These are phyloP conservation scores for Tricholoma bakamatsutake DNA, from an alignment of 768 basidiomycete genomes.

Conservation along the genomic window DNA sequence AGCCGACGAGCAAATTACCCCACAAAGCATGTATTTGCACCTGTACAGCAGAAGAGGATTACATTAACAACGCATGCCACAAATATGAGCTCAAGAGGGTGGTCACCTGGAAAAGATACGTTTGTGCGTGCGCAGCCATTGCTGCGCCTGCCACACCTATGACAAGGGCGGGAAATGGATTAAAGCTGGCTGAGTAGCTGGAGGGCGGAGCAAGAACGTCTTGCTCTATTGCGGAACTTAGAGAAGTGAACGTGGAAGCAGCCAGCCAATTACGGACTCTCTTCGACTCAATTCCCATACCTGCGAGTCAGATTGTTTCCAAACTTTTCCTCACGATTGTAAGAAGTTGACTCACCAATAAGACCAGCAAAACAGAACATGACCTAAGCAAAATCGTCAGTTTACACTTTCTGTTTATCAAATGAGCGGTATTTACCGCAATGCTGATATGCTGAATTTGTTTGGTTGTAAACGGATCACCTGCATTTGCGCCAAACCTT, in stretches of 20 bases:
- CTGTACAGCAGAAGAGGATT: conserved; percentile 23
- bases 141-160: conserved; percentile 92
- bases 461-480: conserved; percentile 84
- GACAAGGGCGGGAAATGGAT: conserved; percentile 89
- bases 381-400: conserved; percentile 33
- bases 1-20: conserved; percentile 81
- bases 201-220: conserved; percentile 59
- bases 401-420: neutral
- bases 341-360: conserved; percentile 37
- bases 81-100: neutral
- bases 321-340: neutral
- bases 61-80: neutral
- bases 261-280: conserved; percentile 70
- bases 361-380: conserved; percentile 97
- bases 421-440: conserved; percentile 45
- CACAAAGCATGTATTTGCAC: conserved; percentile 89
- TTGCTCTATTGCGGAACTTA: conserved; percentile 22
- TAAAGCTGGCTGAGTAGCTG: conserved; percentile 75
- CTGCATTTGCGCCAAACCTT: conserved; percentile 76
- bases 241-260: conserved; percentile 38
- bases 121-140: conserved; percentile 89
- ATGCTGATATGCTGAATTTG: conserved; percentile 93
- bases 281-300: conserved; percentile 84
- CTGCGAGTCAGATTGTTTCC: conserved; percentile 8
- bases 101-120: conserved; percentile 81